phyloP scores from a whole-genome alignment of 2,329 filamentous ascomycete species.

The Colletotrichum sublineola region DNA sequence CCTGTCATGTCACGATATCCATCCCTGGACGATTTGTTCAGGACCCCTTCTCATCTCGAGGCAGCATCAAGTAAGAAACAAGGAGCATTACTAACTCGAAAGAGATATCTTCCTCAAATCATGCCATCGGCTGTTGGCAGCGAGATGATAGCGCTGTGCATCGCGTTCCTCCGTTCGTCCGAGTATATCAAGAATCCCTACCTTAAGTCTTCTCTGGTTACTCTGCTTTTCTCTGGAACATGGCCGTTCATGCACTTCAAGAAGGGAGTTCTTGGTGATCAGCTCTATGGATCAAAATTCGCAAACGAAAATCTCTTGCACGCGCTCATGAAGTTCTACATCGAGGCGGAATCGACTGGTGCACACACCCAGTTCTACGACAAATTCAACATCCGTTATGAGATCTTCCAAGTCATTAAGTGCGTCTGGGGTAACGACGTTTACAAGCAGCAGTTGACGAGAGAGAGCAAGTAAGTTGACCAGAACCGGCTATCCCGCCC shows the following conservation, averaged over 20 bases:
- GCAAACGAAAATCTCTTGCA: constrained; percentile 92
- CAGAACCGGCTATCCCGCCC: neutral
- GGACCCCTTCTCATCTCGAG: neutral
- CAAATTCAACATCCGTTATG: constrained; percentile 98
- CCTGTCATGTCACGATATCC: neutral
- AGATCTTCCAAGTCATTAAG: constrained; percentile 99
- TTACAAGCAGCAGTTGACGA: constrained; percentile 86
- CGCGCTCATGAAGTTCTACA: constrained; percentile 97
- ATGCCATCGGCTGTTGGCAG: constrained; percentile 91
- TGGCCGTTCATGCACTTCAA: constrained; percentile 82
- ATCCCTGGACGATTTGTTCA: neutral
- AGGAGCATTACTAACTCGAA: neutral
- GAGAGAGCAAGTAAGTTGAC: constrained; percentile 79
- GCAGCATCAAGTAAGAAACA: neutral
- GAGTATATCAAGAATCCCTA: constrained; percentile 98
- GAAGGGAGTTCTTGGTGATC: constrained; percentile 87
- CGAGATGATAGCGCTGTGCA: constrained; percentile 90
- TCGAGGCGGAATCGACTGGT: constrained; percentile 88
- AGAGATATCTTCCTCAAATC: constrained; percentile 76
- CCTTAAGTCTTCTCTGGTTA: constrained; percentile 91
- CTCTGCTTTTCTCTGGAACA: constrained; percentile 89
- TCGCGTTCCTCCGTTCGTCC: constrained; percentile 90
- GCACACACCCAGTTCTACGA: constrained; percentile 93
- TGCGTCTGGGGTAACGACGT: constrained; percentile 92
- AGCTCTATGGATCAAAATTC: constrained; percentile 84